Evolutionary conservation across 441 rosid species (phyloP).

Genomic region (Eugenia klotzschiana): DNA sequence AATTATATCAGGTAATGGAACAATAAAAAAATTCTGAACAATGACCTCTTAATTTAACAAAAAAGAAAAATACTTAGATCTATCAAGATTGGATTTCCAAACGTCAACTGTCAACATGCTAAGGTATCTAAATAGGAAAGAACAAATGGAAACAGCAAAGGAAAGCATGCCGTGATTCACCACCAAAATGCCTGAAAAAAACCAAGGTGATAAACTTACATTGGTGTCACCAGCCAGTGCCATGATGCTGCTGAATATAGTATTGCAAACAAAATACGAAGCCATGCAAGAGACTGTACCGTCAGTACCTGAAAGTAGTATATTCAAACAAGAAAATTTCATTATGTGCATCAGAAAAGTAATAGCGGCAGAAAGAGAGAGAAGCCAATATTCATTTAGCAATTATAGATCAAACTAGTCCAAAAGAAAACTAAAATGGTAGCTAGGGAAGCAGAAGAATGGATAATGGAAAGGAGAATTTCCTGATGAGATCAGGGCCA

Average conservation of each 20-base stretch:
- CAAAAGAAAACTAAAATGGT: background rate
- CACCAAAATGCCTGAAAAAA: background rate
- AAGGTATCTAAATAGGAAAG: background rate
- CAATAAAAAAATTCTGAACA: background rate
- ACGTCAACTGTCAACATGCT: background rate
- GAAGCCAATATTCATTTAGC: background rate
- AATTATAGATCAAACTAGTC: background rate
- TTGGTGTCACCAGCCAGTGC: slow-evolving; percentile 44
- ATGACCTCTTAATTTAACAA: background rate
- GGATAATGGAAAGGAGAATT: background rate
- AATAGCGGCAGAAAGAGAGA: background rate
- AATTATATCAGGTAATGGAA: background rate
- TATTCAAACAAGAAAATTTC: background rate
- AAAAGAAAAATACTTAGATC: background rate
- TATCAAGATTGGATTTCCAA: background rate
- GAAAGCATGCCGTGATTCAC: background rate
- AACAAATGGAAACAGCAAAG: background rate
- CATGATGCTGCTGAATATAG: slow-evolving; percentile 59
- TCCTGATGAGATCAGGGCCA: background rate
- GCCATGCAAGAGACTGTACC: slow-evolving; percentile 89
- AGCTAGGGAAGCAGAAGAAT: background rate
- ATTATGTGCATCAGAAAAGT: background rate
- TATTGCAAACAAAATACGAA: slow-evolving; percentile 73
- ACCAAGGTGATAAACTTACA: slow-evolving; percentile 27
- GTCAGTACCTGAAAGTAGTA: slow-evolving; percentile 50